Conservation (phyloP, 1,139 yeast genomes). For the Suhomyces bribrorum region DNA sequence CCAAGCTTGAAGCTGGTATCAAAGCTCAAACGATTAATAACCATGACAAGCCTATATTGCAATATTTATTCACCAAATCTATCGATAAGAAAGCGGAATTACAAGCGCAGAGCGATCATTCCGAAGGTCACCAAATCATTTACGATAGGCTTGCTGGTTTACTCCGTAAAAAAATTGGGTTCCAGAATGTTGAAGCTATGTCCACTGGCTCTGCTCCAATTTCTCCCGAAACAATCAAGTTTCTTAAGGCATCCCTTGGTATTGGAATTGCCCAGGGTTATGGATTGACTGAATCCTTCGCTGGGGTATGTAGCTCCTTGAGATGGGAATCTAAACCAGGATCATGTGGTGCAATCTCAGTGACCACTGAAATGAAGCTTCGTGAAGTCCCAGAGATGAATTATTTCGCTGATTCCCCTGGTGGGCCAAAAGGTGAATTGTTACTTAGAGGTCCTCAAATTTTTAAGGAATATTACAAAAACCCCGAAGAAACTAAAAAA, state of each 20-base stretch:
- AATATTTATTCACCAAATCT: slow-evolving; percentile 29
- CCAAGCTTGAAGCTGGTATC: slow-evolving; percentile 26
- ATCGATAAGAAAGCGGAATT: slow-evolving; percentile 33
- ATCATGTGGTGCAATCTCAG: slow-evolving; percentile 39
- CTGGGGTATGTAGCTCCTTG: slow-evolving; percentile 37
- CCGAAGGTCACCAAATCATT: slow-evolving; percentile 30
- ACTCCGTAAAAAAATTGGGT: slow-evolving; percentile 39
- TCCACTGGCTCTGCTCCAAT: slow-evolving; percentile 49
- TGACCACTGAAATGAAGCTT: slow-evolving; percentile 38
- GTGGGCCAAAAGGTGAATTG: slow-evolving; percentile 46
- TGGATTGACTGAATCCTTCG: slow-evolving; percentile 50
- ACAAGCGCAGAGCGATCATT: slow-evolving; percentile 32
- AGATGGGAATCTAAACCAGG: slow-evolving; percentile 41
- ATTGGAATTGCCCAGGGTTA: slow-evolving; percentile 46
- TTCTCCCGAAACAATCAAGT: slow-evolving; percentile 41
- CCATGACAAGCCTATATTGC: slow-evolving; percentile 37
- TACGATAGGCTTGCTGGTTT: slow-evolving; percentile 31
- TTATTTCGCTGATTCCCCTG: slow-evolving; percentile 30
- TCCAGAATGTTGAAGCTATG: slow-evolving; percentile 28
- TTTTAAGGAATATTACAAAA: slow-evolving; percentile 38
- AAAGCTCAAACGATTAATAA: slow-evolving; percentile 33
- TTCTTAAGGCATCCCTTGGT: slow-evolving; percentile 41
- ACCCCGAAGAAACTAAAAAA: slow-evolving; percentile 41
- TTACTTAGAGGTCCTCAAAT: slow-evolving; percentile 44
- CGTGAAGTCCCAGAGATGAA: slow-evolving; percentile 44